Base-by-base conservation (phyloP, 164 flowering plant genomes). In the Echeveria elegans region DNA sequence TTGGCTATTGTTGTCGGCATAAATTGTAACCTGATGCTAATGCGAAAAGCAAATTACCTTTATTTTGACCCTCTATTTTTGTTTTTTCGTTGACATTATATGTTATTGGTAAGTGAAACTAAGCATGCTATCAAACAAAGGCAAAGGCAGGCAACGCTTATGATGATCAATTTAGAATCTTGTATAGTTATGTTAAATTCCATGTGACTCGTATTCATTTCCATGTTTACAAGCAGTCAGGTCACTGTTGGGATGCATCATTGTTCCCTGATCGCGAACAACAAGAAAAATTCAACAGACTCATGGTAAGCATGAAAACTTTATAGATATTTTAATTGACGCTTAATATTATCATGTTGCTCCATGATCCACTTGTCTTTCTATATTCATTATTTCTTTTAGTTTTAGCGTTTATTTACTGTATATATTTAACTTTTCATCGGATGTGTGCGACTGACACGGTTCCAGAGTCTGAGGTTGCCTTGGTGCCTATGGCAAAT, bases 401-500 rank as follows among this genome's bases (percentile, higher is more conserved):
- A 11, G 15, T 15, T 16, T 43, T 43, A 11, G 15, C 16, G 4
- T 43, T 43, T 15, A 2, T 15, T 14, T 11, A 14, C 3, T 43
- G 47, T 12, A 12, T 11, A 12, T 70, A 53, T 68, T 65, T 71
- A 50, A 71, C 64, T 72, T 34, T 76, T 71, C 75, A 74, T 72
- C 68, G 70, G 47, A 43, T 43, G 47, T 43, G 41, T 8, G 7
- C 34, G 82, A 93, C 97, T 93, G 77, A 90, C 96, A 86, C 87
- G 41, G 60, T 87, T 89, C 84, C 79, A 87, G 96, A 90, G 91
- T 88, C 98, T 93, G 95, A 90, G 94, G 82, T 86, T 93, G 92
- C 92, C 75, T 86, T 86, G 95, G 94, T 85, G 72, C 87, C 76
- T 86, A 85, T 89, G 90, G 92, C 96, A 81, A 84, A 81, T 87